Conservation (phyloP, 2,329 filamentous ascomycete species). For the Verticillium dahliae region DNA sequence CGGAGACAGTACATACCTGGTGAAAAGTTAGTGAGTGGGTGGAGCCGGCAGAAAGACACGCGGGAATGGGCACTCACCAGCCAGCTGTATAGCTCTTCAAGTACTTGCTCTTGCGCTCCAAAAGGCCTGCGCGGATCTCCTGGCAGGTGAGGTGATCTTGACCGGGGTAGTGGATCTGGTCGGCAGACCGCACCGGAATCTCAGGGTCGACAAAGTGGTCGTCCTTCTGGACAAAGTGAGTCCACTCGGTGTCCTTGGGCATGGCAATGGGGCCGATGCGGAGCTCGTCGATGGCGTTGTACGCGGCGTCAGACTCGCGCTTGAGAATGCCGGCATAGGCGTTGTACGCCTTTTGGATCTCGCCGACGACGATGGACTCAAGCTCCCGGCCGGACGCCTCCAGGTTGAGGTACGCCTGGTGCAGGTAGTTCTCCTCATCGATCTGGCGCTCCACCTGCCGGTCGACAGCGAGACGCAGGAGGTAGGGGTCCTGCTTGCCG, state of each 20-base stretch:
- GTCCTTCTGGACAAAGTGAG: slow-evolving; percentile 70
- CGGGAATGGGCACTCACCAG: slow-evolving; percentile 56
- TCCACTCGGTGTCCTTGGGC: slow-evolving; percentile 92
- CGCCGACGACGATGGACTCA: slow-evolving; percentile 91
- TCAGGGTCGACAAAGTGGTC: slow-evolving; percentile 83
- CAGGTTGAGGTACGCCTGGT: slow-evolving; percentile 88
- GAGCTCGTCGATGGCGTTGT: slow-evolving; percentile 72
- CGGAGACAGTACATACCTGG: slow-evolving; percentile 88
- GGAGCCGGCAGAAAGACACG: neutral
- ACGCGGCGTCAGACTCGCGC: slow-evolving; percentile 79
- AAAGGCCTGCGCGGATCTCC: slow-evolving; percentile 82
- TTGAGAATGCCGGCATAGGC: slow-evolving; percentile 87
- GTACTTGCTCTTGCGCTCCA: slow-evolving; percentile 98
- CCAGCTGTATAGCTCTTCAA: slow-evolving; percentile 94
- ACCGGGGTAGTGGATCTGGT: slow-evolving; percentile 87
- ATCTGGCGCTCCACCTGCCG: slow-evolving; percentile 87
- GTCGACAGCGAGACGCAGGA: slow-evolving; percentile 80
- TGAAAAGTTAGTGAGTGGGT: neutral
- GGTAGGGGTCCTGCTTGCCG: slow-evolving; percentile 87
- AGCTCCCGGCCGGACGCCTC: slow-evolving; percentile 92
- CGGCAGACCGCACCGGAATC: slow-evolving; percentile 67
- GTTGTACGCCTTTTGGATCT: slow-evolving; percentile 97
- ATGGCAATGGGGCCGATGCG: slow-evolving; percentile 82
- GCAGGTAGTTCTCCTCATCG: slow-evolving; percentile 95
- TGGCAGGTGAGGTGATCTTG: slow-evolving; percentile 74